Evolutionary conservation across 164 flowering plant species (phyloP).

Genomic region (Nymphaea colorata): DNA sequence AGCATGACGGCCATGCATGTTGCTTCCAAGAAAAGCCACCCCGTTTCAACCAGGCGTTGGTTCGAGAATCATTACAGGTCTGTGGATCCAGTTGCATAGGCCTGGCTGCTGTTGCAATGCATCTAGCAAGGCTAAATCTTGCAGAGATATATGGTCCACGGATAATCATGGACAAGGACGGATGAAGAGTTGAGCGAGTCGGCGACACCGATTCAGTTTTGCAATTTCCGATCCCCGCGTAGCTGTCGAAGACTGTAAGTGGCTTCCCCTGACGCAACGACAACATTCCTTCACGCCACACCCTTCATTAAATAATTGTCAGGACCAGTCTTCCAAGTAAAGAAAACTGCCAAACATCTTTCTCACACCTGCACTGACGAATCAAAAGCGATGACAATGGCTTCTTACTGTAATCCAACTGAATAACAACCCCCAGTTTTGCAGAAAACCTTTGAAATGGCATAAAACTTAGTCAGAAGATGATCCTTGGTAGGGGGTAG

Average conservation of each 20-base stretch:
- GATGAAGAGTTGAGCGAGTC: background rate
- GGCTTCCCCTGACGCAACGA: background rate
- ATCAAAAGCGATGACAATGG: no score
- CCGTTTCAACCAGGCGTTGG: conserved; percentile 22
- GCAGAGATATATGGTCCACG: background rate
- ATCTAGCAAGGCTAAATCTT: background rate
- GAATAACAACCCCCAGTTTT: no score
- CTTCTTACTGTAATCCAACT: no score
- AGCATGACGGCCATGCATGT: conserved; percentile 9
- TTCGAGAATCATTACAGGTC: conserved; percentile 24
- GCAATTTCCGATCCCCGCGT: no score
- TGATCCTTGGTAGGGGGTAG: no score
- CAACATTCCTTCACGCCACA: background rate
- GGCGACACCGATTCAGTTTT: background rate
- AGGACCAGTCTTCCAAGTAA: background rate
- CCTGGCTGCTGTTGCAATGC: background rate
- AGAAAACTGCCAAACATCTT: background rate
- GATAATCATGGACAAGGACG: background rate
- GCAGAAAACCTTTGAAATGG: no score
- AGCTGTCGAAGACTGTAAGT: background rate
- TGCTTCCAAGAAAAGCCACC: conserved; percentile 14
- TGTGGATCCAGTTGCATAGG: conserved; percentile 13
- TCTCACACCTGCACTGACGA: no score
- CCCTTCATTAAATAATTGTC: background rate
- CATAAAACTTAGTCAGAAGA: no score